phyloP scores from a whole-genome alignment of 139 green algal genomes.

The Chlorella vulgaris region DNA sequence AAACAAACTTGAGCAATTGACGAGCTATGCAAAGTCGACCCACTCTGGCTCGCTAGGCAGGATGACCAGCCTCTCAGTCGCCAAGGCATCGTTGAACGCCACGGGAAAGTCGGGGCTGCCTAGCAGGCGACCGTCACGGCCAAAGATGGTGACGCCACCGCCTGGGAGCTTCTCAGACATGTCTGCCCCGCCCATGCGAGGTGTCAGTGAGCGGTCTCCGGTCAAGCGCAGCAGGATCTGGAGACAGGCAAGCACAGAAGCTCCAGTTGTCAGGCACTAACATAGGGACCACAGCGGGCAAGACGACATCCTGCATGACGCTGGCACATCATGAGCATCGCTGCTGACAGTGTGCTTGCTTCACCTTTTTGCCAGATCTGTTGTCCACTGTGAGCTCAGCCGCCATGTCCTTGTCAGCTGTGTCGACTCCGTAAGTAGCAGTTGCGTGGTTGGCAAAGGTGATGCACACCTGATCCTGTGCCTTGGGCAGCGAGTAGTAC shows the following conservation, averaged over 20 bases:
- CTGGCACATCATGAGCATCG: neutral
- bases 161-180: neutral
- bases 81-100: neutral
- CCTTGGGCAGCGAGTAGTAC: neutral
- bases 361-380: constrained; percentile 1
- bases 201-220: neutral
- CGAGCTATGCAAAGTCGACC: too few species aligned
- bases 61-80: neutral
- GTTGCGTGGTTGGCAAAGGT: neutral
- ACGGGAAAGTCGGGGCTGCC: neutral
- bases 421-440: neutral
- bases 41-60: neutral
- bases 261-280: neutral
- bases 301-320: neutral
- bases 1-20: too few species aligned
- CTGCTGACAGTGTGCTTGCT: neutral
- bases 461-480: constrained; percentile 3
- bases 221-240: constrained; percentile 4
- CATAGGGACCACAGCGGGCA: neutral
- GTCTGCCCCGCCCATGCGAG: neutral
- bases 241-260: neutral
- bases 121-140: neutral
- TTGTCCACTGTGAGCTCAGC: neutral
- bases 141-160: neutral
- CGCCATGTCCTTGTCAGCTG: neutral